Conservation (phyloP, 2,329 filamentous ascomycete species). For the Clonostachys rhizophaga region DNA sequence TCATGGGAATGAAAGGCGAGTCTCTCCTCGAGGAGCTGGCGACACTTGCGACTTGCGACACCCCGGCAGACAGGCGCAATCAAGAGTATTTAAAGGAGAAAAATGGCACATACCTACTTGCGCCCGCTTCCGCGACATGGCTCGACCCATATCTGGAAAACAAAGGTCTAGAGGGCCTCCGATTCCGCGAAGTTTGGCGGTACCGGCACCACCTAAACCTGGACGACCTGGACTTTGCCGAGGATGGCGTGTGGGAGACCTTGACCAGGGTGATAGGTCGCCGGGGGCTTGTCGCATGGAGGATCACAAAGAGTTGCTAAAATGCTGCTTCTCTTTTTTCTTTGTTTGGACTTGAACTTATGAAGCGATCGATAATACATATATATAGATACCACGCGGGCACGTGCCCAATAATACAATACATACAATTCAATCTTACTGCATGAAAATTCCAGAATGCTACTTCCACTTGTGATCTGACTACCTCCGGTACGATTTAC, state of each 20-base stretch:
- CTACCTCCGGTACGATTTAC: too few relatives aligned
- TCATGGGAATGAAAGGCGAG: constrained; percentile 67
- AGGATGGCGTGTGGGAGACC: constrained; percentile 72
- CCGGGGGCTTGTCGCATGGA: constrained; percentile 57
- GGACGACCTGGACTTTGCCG: constrained; percentile 75
- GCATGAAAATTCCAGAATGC: too few relatives aligned
- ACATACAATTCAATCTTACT: neutral
- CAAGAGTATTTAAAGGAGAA: constrained; percentile 54
- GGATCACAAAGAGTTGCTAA: constrained; percentile 57
- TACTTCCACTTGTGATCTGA: too few relatives aligned
- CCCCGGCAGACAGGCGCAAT: constrained; percentile 48
- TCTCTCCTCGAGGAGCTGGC: constrained; percentile 54
- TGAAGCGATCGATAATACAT: neutral
- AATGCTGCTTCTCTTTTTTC: neutral
- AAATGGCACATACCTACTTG: constrained; percentile 66
- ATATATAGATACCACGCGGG: neutral
- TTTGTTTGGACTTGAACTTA: neutral
- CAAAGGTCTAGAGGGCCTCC: constrained; percentile 53
- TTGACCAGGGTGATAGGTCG: constrained; percentile 62
- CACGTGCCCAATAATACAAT: neutral
- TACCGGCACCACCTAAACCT: constrained; percentile 67
- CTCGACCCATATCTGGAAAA: constrained; percentile 59
- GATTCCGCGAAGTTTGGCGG: constrained; percentile 67
- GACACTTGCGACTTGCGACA: constrained; percentile 58
- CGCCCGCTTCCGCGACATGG: constrained; percentile 67